phyloP scores from a whole-genome alignment of 1,139 yeast species.

The Yarrowia galli region DNA sequence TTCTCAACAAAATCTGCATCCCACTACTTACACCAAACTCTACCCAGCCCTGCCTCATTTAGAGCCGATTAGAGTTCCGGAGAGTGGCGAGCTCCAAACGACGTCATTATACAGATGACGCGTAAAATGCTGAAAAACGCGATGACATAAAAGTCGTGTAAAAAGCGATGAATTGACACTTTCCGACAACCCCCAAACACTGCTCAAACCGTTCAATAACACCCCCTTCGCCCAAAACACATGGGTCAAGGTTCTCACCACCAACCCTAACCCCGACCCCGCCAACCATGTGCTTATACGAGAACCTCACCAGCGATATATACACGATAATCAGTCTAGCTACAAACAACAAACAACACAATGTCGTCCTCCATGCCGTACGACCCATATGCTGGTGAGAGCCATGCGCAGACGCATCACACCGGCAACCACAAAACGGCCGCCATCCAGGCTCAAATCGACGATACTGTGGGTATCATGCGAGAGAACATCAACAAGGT shows the following conservation, averaged over 20 bases:
- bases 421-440: slow-evolving; percentile 62
- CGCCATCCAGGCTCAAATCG: slow-evolving; percentile 89
- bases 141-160: no score
- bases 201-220: not conserved
- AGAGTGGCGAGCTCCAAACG: no score
- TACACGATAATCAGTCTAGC: not conserved
- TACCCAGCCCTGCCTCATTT: not conserved
- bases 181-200: no score
- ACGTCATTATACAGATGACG: no score
- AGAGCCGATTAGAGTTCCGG: not conserved
- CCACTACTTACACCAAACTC: not conserved
- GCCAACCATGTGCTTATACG: slow-evolving; percentile 2
- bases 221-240: not conserved
- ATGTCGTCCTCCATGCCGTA: slow-evolving; percentile 31
- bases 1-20: no score
- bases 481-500: slow-evolving; percentile 96
- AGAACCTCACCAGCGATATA: not conserved
- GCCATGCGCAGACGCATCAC: slow-evolving; percentile 6
- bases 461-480: slow-evolving; percentile 98
- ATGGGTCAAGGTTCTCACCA: not conserved
- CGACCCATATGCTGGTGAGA: slow-evolving; percentile 29
- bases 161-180: no score
- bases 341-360: not conserved
- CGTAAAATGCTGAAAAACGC: no score
- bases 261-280: slow-evolving; percentile 3